Base-by-base conservation (phyloP, 2,329 filamentous ascomycete genomes). In the Monilinia fructigena region DNA sequence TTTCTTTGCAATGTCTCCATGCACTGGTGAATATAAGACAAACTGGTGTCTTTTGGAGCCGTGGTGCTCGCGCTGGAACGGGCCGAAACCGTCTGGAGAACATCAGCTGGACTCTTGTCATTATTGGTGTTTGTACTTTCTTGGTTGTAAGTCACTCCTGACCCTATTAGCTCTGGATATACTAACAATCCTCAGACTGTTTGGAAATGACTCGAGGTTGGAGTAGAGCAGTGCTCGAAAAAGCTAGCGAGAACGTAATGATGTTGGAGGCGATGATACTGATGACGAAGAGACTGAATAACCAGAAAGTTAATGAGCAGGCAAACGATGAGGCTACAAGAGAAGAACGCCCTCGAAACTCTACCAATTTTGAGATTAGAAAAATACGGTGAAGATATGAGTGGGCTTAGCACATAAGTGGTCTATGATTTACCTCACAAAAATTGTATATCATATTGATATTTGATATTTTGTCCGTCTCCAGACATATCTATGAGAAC, bases 51-150 rank as follows among this genome's bases (percentile, higher is more conserved):
- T 76, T 76, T 85, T 72, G 82, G 81, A 68, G 81, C 68, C 82
- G 82, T 42, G 78, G 80, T 23, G 81, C 84, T 63, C 76, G 80
- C 52, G 71, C 82, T 28, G 82, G 81, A 45, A 90, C 86, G 26
- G 93, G 93, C 11, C 86, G 93, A 68, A 90, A 91, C 71, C 84
- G 94, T 48, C 82, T 93, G 68, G 89, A 92, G 69, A 88, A 89
- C 68, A 85, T 97, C 71, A 94, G 89, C 73, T 90, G 92, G 85
- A 79, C 90, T 20, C 85, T 96, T 62, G 86, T 98, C 52, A 74
- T 92, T 4, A 84, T 97, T 70, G 95, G 95, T 1, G 85, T 95
- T 28, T 78, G 87, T 20, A 96, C 91, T 7, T 92, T 97, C 74
- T 78, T 96, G 70, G 89, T 81, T 78, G 88, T 92, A 84, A 77